These are phyloP conservation scores for Talaromyces pinophilus DNA, from an alignment of 2,329 filamentous ascomycete genomes.

Conservation along the genomic window DNA sequence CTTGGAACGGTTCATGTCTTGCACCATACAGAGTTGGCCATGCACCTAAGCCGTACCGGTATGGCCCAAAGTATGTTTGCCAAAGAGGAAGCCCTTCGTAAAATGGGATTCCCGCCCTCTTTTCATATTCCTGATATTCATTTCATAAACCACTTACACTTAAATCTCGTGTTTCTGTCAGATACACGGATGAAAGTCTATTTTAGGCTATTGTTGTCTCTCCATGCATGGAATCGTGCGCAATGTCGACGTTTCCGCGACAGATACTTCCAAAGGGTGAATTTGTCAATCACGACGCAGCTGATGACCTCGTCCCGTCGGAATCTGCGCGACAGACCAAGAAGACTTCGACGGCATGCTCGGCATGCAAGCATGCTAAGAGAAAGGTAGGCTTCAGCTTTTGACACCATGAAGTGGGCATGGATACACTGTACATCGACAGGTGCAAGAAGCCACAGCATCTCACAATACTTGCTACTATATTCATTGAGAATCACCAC, in stretches of 20 bases:
- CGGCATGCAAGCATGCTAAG: constrained; percentile 40
- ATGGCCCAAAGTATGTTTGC: background rate
- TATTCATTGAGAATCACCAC: background rate
- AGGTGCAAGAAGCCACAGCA: background rate
- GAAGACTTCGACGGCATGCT: constrained; percentile 41
- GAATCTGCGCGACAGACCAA: constrained; percentile 32
- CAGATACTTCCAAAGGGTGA: constrained; percentile 8
- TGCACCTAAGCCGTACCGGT: background rate
- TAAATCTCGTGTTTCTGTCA: background rate
- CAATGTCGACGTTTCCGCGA: constrained; percentile 7
- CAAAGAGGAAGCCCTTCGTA: background rate
- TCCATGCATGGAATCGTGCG: background rate
- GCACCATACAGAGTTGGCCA: background rate
- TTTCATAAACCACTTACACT: background rate
- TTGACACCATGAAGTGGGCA: background rate
- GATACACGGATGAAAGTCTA: background rate
- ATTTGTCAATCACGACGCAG: background rate
- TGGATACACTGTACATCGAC: background rate
- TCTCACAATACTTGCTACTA: background rate
- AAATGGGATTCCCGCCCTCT: background rate
- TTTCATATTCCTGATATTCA: background rate
- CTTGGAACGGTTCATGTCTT: background rate
- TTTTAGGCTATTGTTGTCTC: background rate
- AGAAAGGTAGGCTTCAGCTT: constrained; percentile 33
- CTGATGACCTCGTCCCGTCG: constrained; percentile 4